These are phyloP conservation scores for Smittium culicis DNA, from an alignment of 371 early-diverging fungal genomes.

Conservation along the genomic window DNA sequence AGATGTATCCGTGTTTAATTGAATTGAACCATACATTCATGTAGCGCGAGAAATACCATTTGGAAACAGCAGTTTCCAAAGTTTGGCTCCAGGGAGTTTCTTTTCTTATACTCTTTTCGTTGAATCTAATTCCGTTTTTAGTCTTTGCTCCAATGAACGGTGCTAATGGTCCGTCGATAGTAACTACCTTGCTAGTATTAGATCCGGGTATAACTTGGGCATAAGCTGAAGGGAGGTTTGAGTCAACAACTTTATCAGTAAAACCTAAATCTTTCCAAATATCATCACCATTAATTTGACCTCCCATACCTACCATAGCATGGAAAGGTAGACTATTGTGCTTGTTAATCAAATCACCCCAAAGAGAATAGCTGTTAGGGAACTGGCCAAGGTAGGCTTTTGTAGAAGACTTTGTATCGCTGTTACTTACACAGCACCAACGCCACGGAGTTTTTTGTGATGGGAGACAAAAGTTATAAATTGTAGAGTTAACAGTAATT, in stretches of 20 bases:
- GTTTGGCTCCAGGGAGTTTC: slow-evolving; percentile 26
- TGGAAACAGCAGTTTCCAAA: slow-evolving; percentile 45
- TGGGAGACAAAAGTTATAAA: slow-evolving; percentile 21
- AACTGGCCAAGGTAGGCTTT: slow-evolving; percentile 39
- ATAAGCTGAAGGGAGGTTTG: slow-evolving; percentile 17
- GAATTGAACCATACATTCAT: slow-evolving; percentile 44
- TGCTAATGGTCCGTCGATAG: slow-evolving; percentile 12
- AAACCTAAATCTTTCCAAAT: slow-evolving; percentile 39
- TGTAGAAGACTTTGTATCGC: slow-evolving; percentile 42
- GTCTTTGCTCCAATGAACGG: not conserved
- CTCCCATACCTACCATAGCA: slow-evolving; percentile 69
- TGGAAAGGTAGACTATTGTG: slow-evolving; percentile 59
- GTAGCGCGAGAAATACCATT: slow-evolving; percentile 63
- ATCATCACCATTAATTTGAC: slow-evolving; percentile 62
- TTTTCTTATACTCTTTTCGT: slow-evolving; percentile 36
- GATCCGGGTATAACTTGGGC: slow-evolving; percentile 24
- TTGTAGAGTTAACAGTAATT: slow-evolving; percentile 30
- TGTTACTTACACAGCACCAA: slow-evolving; percentile 47
- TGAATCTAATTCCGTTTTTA: not conserved
- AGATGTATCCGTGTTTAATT: slow-evolving; percentile 12
- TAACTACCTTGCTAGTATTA: slow-evolving; percentile 21
- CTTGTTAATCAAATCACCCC: slow-evolving; percentile 56
- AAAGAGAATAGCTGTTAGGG: slow-evolving; percentile 46
- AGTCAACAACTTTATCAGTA: slow-evolving; percentile 40
- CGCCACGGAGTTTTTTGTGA: slow-evolving; percentile 40